A percentile compares a stretch with the other conserved stretches of the same genome.
Evolutionary conservation across 331 rosid genomes (phyloP).

Genomic region (Dryas integrifolia): DNA sequence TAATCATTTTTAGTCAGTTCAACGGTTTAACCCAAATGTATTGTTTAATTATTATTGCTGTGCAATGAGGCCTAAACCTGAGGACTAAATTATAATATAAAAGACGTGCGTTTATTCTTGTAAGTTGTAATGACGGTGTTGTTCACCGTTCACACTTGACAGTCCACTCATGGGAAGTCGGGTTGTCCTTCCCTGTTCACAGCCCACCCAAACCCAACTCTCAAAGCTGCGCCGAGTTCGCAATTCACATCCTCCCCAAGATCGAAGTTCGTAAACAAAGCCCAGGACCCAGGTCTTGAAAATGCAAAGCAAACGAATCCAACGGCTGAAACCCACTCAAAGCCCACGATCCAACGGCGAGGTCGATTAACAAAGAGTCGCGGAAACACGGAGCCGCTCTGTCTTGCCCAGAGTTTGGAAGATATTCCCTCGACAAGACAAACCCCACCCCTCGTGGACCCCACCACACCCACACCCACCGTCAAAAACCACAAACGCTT

Average conservation of each 20-base stretch:
- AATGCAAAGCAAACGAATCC: neutral
- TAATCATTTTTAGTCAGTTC: too few relatives aligned
- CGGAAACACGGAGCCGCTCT: slow-evolving; percentile 77
- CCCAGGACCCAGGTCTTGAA: too few relatives aligned
- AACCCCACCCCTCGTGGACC: slow-evolving; percentile 11
- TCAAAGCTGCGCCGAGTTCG: slow-evolving; percentile 11
- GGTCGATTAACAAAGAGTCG: slow-evolving; percentile 15
- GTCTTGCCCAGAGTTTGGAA: slow-evolving; percentile 60
- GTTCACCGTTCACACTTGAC: too few relatives aligned
- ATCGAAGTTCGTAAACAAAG: too few relatives aligned
- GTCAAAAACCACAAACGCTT: neutral
- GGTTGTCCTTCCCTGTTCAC: too few relatives aligned
- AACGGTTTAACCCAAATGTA: too few relatives aligned
- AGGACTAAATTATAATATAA: too few relatives aligned
- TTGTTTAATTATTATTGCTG: too few relatives aligned
- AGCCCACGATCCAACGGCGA: slow-evolving; percentile 15
- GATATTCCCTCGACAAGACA: slow-evolving; percentile 24
- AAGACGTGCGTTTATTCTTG: too few relatives aligned
- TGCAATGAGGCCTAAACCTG: too few relatives aligned
- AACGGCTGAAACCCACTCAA: neutral
- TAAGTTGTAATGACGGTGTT: too few relatives aligned
- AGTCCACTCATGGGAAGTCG: slow-evolving; percentile 9
- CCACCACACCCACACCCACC: slow-evolving; percentile 13
- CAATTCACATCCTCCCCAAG: neutral
- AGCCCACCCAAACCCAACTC: neutral